phyloP scores from a whole-genome alignment of 1,139 yeast genomes.

The Suhomyces bolitotheri region DNA sequence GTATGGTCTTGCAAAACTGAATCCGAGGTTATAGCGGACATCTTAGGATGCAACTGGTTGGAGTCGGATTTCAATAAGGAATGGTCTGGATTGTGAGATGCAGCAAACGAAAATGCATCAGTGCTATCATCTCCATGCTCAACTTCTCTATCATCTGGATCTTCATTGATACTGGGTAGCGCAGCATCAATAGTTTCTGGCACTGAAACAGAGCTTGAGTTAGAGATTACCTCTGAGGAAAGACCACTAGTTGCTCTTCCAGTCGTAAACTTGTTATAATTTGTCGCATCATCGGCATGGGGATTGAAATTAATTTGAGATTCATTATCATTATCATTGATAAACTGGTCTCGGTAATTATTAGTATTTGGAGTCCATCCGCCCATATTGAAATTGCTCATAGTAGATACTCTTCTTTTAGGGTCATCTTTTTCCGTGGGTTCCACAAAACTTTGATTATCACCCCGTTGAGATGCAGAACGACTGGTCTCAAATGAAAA shows the following conservation, averaged over 20 bases:
- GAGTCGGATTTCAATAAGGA: neutral
- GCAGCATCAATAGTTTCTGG: conserved; percentile 48
- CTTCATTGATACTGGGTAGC: conserved; percentile 41
- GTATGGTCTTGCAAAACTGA: conserved; percentile 34
- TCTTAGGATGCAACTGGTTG: conserved; percentile 1
- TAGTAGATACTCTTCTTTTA: conserved; percentile 36
- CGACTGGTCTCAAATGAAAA: conserved; percentile 26
- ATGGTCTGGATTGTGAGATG: conserved; percentile 9
- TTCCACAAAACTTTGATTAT: conserved; percentile 13
- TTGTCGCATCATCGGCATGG: conserved; percentile 23
- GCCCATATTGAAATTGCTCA: conserved; percentile 50
- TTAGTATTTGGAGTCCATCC: conserved; percentile 55
- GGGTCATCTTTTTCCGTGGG: conserved; percentile 10
- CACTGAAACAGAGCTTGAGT: conserved; percentile 33
- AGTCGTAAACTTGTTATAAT: conserved; percentile 39
- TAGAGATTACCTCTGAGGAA: conserved; percentile 26
- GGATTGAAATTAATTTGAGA: conserved; percentile 38
- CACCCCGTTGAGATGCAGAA: conserved; percentile 14
- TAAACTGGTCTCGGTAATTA: conserved; percentile 51
- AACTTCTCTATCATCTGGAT: conserved; percentile 19
- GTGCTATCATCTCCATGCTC: conserved; percentile 17
- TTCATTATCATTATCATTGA: conserved; percentile 47
- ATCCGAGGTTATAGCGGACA: conserved; percentile 19
- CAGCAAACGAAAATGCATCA: conserved; percentile 10
- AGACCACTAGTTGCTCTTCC: conserved; percentile 24